Base-by-base conservation (phyloP, 2,329 filamentous ascomycete genomes). In the Ceratocystis eucalypticola region DNA sequence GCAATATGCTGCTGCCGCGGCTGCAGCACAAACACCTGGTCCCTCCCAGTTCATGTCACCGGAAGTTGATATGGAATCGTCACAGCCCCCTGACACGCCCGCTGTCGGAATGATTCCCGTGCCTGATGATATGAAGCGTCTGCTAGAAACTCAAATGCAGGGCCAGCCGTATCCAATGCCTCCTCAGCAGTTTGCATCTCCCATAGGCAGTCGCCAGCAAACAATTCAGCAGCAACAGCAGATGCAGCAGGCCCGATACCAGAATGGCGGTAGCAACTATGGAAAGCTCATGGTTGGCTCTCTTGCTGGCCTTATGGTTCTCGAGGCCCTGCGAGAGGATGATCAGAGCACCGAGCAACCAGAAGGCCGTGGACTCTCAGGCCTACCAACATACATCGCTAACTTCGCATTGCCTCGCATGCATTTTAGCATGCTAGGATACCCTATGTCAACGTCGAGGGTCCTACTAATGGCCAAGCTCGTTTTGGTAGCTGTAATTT, bases 271-370 rank as follows among this genome's bases (percentile, higher is more conserved):
- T 5, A 78, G 75, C 1, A 86, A 85, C 69, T 81, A 83, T 67
- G 84, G 83, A 64, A 96, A 95, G 76, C 81, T 96, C 70, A 94
- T 96, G 89, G 86, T 96, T 4, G 93, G 93, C 53, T 93, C 92
- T 20, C 82, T 97, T 68, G 93, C 92, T 28, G 91, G 91, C 15
- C 79, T 97, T 20, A 96, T 97, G 92, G 82, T 96, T 44, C 77
- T 96, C 70, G 91, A 96, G 76, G 91, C 90, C 0, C 80, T 92
- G 66, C 80, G 81, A 45, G 83, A 88, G 73, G 77, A 86, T 70
- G 83, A 91, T 75, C 76, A 84, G 73, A 82, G 84, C 71, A 82
- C 80, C 61, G 85, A 88, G 63, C 80, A 80, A 1, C 80, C 85
- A 5, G 79, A 84, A 62, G 87, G 87, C 59, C 83, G 84, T 46